phyloP scores from a whole-genome alignment of 495 filamentous ascomycete species.

The Parathielavia hyrcaniae region DNA sequence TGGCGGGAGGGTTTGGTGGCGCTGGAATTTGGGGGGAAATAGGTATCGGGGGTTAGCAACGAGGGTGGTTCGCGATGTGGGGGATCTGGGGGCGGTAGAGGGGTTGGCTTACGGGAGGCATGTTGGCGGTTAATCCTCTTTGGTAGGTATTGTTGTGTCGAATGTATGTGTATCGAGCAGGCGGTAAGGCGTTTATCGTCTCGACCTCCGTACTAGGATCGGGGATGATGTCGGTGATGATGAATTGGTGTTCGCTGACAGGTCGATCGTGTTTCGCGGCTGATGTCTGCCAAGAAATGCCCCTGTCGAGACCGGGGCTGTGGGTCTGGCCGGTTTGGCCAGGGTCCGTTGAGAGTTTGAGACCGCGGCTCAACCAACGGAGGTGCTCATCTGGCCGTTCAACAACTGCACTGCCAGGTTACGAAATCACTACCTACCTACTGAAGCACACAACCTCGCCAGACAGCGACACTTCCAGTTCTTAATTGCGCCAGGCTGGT shows the following conservation, averaged over 20 bases:
- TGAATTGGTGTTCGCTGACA: background rate
- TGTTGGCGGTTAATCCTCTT: conserved; percentile 23
- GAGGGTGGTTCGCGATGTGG: no score
- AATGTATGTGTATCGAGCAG: background rate
- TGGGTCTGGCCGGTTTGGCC: conserved; percentile 5
- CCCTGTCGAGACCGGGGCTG: background rate
- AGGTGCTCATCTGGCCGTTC: background rate
- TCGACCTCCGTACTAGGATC: no score
- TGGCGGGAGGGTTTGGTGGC: conserved; percentile 48
- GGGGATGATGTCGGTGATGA: background rate
- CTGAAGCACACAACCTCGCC: background rate
- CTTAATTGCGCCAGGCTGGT: background rate
- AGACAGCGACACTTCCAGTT: background rate
- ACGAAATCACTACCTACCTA: no score
- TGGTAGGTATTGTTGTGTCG: background rate
- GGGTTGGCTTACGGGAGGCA: conserved; percentile 41
- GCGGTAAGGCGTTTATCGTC: background rate
- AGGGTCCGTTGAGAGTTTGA: background rate
- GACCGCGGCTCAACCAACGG: conserved; percentile 10
- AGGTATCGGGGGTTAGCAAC: no score
- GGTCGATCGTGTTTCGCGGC: background rate
- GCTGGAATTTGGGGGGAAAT: conserved; percentile 29
- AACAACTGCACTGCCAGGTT: conserved; percentile 10
- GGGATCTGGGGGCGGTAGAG: background rate
- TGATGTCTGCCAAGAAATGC: conserved; percentile 15